A percentile compares a stretch with the other conserved stretches of the same genome.
These are phyloP conservation scores for Solanum piurae DNA, from an alignment of 257 asterid genomes.

Conservation along the genomic window DNA sequence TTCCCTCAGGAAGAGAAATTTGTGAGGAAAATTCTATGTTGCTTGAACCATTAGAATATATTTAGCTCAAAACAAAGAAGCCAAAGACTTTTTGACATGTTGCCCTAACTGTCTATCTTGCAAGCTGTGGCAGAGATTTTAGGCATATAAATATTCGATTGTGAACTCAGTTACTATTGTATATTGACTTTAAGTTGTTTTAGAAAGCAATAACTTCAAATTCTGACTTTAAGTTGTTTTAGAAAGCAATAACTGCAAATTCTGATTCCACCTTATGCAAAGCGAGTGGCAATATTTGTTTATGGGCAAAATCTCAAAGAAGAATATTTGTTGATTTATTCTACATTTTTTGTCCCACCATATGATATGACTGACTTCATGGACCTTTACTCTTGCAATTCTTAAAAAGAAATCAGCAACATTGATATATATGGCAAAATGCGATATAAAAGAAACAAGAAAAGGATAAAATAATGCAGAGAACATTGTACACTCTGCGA, in stretches of 20 bases:
- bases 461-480: neutral
- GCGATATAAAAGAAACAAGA: neutral
- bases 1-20: neutral
- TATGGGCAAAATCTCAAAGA: neutral
- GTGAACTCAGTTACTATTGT: neutral
- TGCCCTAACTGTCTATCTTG: neutral
- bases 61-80: neutral
- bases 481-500: neutral
- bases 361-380: neutral
- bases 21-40: neutral
- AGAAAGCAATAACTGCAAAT: no score
- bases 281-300: no score
- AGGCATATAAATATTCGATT: neutral
- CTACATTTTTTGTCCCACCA: neutral
- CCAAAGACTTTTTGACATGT: neutral
- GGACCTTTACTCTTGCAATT: neutral
- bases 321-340: neutral
- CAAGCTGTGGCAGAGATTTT: neutral
- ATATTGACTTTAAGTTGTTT: neutral
- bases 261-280: no score
- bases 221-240: no score
- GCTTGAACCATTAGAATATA: neutral
- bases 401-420: neutral
- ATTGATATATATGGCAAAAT: neutral
- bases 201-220: neutral